These are phyloP conservation scores for Echria macrotheca DNA, from an alignment of 495 filamentous ascomycete genomes.

Conservation along the genomic window DNA sequence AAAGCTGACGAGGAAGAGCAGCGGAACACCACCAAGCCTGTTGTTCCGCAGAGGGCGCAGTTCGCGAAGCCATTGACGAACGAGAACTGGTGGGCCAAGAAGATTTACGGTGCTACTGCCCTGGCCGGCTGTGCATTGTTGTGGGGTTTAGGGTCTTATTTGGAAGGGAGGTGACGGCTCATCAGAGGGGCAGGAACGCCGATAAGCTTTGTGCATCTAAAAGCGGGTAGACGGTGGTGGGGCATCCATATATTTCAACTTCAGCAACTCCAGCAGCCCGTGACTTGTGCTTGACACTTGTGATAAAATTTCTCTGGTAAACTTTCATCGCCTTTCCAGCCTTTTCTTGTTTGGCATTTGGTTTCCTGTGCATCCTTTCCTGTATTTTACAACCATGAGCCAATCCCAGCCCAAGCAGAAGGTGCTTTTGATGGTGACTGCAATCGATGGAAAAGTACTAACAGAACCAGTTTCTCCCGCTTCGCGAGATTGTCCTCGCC, in stretches of 20 bases:
- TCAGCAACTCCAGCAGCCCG: too few species aligned
- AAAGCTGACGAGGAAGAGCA: constrained; percentile 42
- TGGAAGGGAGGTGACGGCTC: constrained; percentile 33
- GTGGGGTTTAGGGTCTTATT: constrained; percentile 58
- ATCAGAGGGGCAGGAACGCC: too few species aligned
- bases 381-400: constrained; percentile 9
- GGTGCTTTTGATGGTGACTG: too few species aligned
- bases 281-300: too few species aligned
- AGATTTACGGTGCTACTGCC: constrained; percentile 57
- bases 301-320: too few species aligned
- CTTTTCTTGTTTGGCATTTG: too few species aligned
- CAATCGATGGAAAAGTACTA: too few species aligned
- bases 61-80: constrained; percentile 59
- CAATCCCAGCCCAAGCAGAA: constrained; percentile 15
- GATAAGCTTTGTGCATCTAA: too few species aligned
- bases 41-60: constrained; percentile 35
- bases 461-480: constrained; percentile 34
- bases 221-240: too few species aligned
- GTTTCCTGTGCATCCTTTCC: background rate
- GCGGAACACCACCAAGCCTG: constrained; percentile 27
- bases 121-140: constrained; percentile 61
- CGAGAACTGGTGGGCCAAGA: constrained; percentile 65
- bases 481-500: constrained; percentile 39
- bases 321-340: too few species aligned
- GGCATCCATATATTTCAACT: too few species aligned